Conservation (phyloP, 257 asterid species). For the Rhazya stricta region DNA sequence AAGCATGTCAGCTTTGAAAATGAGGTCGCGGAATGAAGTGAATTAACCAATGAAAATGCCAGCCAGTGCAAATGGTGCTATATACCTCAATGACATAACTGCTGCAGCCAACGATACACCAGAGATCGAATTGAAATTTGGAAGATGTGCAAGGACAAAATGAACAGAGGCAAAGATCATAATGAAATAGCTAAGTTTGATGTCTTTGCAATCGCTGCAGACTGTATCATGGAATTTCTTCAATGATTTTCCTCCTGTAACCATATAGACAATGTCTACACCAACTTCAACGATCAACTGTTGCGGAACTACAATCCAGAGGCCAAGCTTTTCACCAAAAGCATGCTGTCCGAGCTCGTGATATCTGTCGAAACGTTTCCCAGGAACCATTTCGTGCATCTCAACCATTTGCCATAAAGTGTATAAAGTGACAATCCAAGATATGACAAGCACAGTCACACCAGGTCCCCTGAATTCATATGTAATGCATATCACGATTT, state of each 20-base stretch:
- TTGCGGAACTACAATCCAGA: slow-evolving; percentile 88
- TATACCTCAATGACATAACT: slow-evolving; percentile 81
- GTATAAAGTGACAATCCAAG: slow-evolving; percentile 78
- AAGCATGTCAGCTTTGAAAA: neutral
- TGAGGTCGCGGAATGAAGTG: neutral
- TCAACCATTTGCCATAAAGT: slow-evolving; percentile 97
- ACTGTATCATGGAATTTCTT: slow-evolving; percentile 59
- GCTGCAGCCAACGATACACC: slow-evolving; percentile 93
- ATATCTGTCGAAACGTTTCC: slow-evolving; percentile 85
- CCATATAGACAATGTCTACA: slow-evolving; percentile 88
- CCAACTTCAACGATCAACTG: slow-evolving; percentile 80
- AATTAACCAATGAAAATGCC: neutral
- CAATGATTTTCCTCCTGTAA: slow-evolving; percentile 78
- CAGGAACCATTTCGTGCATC: slow-evolving; percentile 96
- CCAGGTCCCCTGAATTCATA: slow-evolving; percentile 60
- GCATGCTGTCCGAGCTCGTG: slow-evolving; percentile 92
- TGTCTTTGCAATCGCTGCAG: slow-evolving; percentile 36
- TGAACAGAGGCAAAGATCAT: slow-evolving; percentile 93
- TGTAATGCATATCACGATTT: neutral
- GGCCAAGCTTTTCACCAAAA: slow-evolving; percentile 81
- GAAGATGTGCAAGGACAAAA: slow-evolving; percentile 88
- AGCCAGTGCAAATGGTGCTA: neutral
- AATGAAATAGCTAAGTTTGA: slow-evolving; percentile 66
- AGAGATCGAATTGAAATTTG: slow-evolving; percentile 84
- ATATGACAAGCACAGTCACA: slow-evolving; percentile 62